Base-by-base conservation (phyloP, 78 protist species). In the Dictyostelium capitatum region DNA sequence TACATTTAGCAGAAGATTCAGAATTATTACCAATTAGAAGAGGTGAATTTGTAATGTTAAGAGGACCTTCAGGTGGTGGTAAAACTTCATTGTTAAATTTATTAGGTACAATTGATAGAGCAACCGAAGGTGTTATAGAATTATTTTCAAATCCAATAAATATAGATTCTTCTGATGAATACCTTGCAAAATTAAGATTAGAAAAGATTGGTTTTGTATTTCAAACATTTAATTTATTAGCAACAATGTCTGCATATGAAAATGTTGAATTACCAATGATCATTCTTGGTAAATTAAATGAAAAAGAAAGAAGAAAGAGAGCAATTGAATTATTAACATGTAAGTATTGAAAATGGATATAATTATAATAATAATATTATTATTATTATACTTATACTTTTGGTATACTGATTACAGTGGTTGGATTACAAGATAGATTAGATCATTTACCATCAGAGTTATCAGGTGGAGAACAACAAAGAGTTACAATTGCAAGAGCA, bases 1-100 rank as follows among this genome's bases (percentile, higher is more conserved):
- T 95, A 23, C 81, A 92, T 75, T 84, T 97, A 53, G 37, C 91
- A 32, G 47, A 1, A 47, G 96, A 73, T 23, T 47, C 97, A 30
- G 95, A 73, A 70, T 54, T 57, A 79, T 87, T 56, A 79, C 85
- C 91, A 82, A 43, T 78, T 30, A 50, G 83, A 37, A 89, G 91
- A 65, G 99, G 99, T 7, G 99, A 98, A 83, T 98, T 98, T 57
- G 87, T 98, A 53, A 96, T 97, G 97, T 91, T 98, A 41, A 80
- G 99, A 23, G 99, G 99, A 20, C 99, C 99, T 8, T 87, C 97
- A 0, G 99, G 99, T 10, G 98, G 99, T 51, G 99, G 99, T 47
- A 98, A 98, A 83, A 98, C 99, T 56, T 95, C 97, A 1, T 79
- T 98, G 53, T 77, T 98, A 17, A 98, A 98, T 80, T 20, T 98